These are phyloP conservation scores for Fusarium solani-melongenae DNA, from an alignment of 2,329 filamentous ascomycete species.

Conservation along the genomic window DNA sequence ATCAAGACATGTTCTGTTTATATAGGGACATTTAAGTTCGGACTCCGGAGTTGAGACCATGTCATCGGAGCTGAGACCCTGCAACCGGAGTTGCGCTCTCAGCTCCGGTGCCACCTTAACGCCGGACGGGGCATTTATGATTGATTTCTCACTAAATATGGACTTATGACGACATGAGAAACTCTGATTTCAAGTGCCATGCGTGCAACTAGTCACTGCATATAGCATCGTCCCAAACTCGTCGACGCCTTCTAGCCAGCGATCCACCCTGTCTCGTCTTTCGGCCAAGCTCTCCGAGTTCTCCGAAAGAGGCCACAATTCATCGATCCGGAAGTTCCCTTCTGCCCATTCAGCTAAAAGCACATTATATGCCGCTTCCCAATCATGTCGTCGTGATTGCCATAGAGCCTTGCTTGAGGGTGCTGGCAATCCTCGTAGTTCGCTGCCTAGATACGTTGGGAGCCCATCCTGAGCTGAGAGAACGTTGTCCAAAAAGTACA, in stretches of 20 bases:
- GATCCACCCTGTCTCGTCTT: constrained; percentile 54
- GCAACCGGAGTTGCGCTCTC: neutral
- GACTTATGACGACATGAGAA: neutral
- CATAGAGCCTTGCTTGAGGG: constrained; percentile 57
- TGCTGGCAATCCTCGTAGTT: constrained; percentile 57
- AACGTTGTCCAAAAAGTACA: constrained; percentile 65
- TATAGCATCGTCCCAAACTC: constrained; percentile 67
- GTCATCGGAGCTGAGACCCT: neutral
- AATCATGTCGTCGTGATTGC: constrained; percentile 51
- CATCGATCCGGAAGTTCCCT: constrained; percentile 57
- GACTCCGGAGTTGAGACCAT: neutral
- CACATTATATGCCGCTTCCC: constrained; percentile 57
- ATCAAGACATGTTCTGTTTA: neutral
- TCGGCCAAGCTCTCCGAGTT: constrained; percentile 45
- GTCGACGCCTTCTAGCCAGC: constrained; percentile 62
- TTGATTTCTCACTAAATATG: neutral
- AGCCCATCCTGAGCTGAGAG: constrained; percentile 56
- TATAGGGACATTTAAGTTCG: neutral
- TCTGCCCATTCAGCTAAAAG: constrained; percentile 56
- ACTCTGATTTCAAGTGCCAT: constrained; percentile 40
- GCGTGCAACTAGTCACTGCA: constrained; percentile 58
- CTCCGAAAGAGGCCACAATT: constrained; percentile 58
- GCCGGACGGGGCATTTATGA: neutral
- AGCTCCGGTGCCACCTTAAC: neutral
- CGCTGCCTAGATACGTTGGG: constrained; percentile 60